Percentiles rank a stretch among this genome's conserved stretches.
Conservation (phyloP, 225 moss, liverwort and hornwort genomes). For the Bryum argenteum region DNA sequence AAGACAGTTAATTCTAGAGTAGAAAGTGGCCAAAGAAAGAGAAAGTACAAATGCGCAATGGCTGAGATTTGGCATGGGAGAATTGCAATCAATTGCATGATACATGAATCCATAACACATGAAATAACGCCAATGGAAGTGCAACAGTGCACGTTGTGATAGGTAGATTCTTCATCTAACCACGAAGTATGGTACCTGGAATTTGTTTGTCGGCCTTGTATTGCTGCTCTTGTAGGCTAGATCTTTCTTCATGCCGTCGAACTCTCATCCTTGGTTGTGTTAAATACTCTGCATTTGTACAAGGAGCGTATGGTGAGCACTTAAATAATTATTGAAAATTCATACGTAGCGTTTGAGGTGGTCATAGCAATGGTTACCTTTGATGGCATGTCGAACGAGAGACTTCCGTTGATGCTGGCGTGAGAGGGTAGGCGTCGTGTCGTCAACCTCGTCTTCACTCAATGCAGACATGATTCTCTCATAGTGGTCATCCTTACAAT, state of each 20-base stretch:
- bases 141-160: too few relatives aligned
- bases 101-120: too few relatives aligned
- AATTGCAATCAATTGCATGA: too few relatives aligned
- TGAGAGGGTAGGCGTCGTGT: slow-evolving; percentile 11
- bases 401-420: slow-evolving; percentile 37
- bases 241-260: slow-evolving; percentile 18
- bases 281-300: slow-evolving; percentile 21
- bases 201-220: slow-evolving; percentile 34
- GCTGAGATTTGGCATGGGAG: too few relatives aligned
- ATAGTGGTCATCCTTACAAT: neutral
- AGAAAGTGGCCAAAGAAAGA: too few relatives aligned
- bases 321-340: slow-evolving; percentile 12
- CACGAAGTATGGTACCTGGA: slow-evolving; percentile 25
- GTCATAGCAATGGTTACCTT: slow-evolving; percentile 28
- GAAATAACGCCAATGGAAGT: too few relatives aligned
- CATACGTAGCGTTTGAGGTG: neutral
- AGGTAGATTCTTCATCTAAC: too few relatives aligned
- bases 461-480: slow-evolving; percentile 26
- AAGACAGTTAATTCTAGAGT: too few relatives aligned
- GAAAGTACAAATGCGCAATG: too few relatives aligned
- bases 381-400: slow-evolving; percentile 50
- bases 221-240: neutral
- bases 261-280: slow-evolving; percentile 11
- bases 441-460: slow-evolving; percentile 24
- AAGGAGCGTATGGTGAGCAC: neutral